A percentile compares a stretch with the other conserved stretches of the same genome.
Evolutionary conservation across 73 alveolate species (phyloP).

Genomic region (Tetrahymena borealis): DNA sequence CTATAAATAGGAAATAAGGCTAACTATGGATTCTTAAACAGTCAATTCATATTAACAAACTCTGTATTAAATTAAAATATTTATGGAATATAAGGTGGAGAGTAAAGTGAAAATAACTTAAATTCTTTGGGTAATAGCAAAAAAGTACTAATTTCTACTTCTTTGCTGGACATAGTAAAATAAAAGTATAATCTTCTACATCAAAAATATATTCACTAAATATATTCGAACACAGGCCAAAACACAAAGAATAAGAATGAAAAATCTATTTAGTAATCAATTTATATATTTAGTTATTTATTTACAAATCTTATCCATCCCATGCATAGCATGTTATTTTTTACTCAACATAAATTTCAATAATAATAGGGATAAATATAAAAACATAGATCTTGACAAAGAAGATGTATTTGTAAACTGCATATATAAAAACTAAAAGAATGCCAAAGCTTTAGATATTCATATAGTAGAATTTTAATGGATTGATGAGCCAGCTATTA

Average conservation of each 20-base stretch:
- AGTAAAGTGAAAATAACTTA: neutral
- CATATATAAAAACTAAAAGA: neutral
- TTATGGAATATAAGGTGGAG: neutral
- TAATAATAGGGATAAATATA: neutral
- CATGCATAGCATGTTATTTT: too few species aligned
- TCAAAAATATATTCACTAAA: neutral
- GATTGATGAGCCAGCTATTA: neutral
- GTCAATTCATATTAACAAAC: neutral
- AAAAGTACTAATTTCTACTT: neutral
- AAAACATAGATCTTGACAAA: neutral
- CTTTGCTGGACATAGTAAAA: neutral
- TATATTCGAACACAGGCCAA: neutral
- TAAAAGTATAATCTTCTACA: neutral
- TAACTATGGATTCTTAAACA: too few species aligned
- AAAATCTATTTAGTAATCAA: too few species aligned
- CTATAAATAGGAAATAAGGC: neutral
- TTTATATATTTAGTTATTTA: too few species aligned
- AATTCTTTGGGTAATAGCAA: neutral
- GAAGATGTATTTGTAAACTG: neutral
- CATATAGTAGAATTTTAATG: neutral
- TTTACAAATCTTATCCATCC: too few species aligned
- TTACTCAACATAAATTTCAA: too few species aligned
- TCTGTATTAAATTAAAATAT: neutral
- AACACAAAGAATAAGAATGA: neutral
- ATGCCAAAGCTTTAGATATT: neutral